A percentile compares a stretch with the other conserved stretches of the same genome.
These are phyloP conservation scores for Chlamydomonas incerta DNA, from an alignment of 139 green algal genomes.

Conservation along the genomic window DNA sequence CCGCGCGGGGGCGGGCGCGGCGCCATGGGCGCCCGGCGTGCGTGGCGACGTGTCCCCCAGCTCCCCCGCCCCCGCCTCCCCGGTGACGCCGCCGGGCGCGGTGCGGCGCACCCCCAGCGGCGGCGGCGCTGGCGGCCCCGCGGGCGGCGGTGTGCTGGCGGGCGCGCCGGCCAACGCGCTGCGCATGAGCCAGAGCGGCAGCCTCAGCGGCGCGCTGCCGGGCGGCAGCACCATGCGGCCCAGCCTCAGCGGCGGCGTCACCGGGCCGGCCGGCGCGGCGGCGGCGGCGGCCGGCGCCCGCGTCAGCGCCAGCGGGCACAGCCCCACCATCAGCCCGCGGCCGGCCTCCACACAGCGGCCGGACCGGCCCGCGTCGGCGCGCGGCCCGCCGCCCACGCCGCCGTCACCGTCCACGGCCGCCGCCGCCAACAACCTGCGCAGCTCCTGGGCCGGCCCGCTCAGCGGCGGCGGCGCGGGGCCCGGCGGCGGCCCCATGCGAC, in stretches of 20 bases:
- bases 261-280: not conserved
- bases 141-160: not conserved
- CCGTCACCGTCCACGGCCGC: too few species aligned
- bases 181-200: not conserved
- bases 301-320: not conserved
- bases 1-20: not conserved
- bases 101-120: too few species aligned
- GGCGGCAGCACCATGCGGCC: not conserved
- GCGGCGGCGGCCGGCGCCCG: not conserved
- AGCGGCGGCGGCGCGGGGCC: not conserved
- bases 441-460: slow-evolving; percentile 3
- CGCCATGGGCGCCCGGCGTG: not conserved
- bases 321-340: too few species aligned
- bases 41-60: not conserved
- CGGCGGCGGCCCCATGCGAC: not conserved
- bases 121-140: too few species aligned
- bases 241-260: not conserved
- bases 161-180: not conserved
- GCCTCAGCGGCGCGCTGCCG: not conserved
- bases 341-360: not conserved
- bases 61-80: not conserved
- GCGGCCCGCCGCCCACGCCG: not conserved
- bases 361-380: not conserved
- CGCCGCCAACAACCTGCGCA: not conserved
- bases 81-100: not conserved